Conservation (phyloP, 306 rosid genomes). For the Corylus heterophylla region DNA sequence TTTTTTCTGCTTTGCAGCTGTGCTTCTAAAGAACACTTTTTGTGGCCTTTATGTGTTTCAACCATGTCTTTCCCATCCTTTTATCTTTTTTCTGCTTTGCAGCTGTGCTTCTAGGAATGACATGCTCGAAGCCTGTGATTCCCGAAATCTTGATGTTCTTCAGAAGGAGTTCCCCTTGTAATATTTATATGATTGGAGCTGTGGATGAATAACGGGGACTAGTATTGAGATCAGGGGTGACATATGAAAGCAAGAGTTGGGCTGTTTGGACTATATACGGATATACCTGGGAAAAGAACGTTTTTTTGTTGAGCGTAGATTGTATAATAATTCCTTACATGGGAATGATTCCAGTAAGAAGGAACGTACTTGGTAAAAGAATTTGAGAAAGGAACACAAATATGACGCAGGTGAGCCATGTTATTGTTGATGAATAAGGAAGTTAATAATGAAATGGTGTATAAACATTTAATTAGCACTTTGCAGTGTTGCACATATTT, state of each 20-base stretch:
- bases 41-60: neutral
- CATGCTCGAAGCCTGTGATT: slow-evolving; percentile 92
- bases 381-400: neutral
- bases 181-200: slow-evolving; percentile 11
- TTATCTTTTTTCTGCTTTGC: slow-evolving; percentile 35
- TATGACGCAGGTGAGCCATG: neutral
- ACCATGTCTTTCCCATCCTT: neutral
- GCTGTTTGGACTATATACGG: neutral
- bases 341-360: neutral
- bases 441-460: neutral
- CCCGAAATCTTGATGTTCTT: slow-evolving; percentile 84
- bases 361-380: neutral
- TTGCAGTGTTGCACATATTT: neutral
- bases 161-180: slow-evolving; percentile 93
- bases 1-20: slow-evolving; percentile 61
- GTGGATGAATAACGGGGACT: slow-evolving; percentile 21
- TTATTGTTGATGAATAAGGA: neutral
- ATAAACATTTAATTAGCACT: neutral
- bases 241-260: neutral
- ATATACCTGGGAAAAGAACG: neutral
- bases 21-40: slow-evolving; percentile 51
- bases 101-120: slow-evolving; percentile 97
- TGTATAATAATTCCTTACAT: neutral
- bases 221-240: slow-evolving; percentile 5
- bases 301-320: neutral